Conservation (phyloP, 306 rosid genomes). For the Comarum palustre region DNA sequence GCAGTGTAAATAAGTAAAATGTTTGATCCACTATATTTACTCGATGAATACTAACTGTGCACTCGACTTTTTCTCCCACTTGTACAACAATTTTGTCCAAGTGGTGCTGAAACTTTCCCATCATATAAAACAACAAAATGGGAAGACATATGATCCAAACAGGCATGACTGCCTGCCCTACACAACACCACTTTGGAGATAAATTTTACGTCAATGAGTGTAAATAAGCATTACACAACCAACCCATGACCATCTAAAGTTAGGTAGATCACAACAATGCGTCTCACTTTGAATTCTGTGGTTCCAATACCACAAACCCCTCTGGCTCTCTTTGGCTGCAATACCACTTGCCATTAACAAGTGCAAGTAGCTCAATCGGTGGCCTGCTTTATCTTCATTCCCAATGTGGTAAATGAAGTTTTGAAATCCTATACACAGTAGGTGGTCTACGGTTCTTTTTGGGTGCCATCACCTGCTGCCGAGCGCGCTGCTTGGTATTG, state of each 20-base stretch:
- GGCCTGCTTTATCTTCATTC: conserved; percentile 21
- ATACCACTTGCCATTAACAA: not conserved
- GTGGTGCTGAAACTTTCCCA: conserved; percentile 16
- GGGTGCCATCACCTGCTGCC: conserved; percentile 47
- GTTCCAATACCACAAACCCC: conserved; percentile 29
- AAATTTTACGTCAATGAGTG: conserved; percentile 23
- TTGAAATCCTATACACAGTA: conserved; percentile 21
- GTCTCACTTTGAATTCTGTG: conserved; percentile 21
- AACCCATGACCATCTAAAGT: conserved; percentile 37
- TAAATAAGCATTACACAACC: conserved; percentile 32
- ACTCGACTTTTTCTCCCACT: not conserved
- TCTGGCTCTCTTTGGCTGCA: not conserved
- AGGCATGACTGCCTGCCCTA: conserved; percentile 22
- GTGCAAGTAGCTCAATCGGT: conserved; percentile 11
- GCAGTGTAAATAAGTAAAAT: not conserved
- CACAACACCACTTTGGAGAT: conserved; percentile 28
- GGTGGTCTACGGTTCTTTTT: conserved; percentile 54
- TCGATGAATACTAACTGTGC: not conserved
- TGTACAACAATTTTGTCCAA: conserved; percentile 10
- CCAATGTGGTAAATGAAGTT: conserved; percentile 27
- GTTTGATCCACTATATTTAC: conserved; percentile 17
- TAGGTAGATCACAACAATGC: conserved; percentile 22
- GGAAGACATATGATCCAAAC: conserved; percentile 17
- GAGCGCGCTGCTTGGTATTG: conserved; percentile 82
- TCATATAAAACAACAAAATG: conserved; percentile 20